These are phyloP conservation scores for Hyaloscypha bicolor DNA, from an alignment of 495 filamentous ascomycete genomes.

Conservation along the genomic window DNA sequence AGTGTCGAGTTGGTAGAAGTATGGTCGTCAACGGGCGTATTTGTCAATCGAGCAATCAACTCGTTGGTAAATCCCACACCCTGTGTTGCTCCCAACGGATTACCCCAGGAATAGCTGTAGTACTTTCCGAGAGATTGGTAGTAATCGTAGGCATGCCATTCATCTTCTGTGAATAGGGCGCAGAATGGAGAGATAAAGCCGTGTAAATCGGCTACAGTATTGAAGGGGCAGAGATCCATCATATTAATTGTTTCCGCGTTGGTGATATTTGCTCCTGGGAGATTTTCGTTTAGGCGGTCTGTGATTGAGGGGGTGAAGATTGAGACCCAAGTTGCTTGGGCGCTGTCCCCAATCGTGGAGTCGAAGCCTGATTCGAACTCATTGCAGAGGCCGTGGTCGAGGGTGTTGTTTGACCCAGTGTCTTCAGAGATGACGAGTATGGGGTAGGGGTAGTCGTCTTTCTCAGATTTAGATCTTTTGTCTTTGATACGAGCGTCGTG, in stretches of 20 bases:
- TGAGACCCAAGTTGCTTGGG: constrained; percentile 54
- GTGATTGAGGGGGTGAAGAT: constrained; percentile 65
- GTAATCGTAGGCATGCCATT: constrained; percentile 80
- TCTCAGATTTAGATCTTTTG: constrained; percentile 27
- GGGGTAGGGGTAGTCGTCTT: constrained; percentile 49
- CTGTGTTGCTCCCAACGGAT: constrained; percentile 75
- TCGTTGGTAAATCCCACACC: constrained; percentile 86
- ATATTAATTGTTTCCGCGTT: constrained; percentile 61
- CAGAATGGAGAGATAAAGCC: constrained; percentile 65
- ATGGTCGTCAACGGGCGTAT: constrained; percentile 63
- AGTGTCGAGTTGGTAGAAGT: constrained; percentile 76
- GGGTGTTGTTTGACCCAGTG: constrained; percentile 69
- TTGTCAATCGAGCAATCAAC: constrained; percentile 76
- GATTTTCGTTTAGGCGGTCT: constrained; percentile 59
- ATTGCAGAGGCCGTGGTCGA: constrained; percentile 70
- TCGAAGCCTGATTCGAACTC: constrained; percentile 52
- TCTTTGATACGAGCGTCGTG: constrained; percentile 57
- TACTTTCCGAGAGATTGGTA: constrained; percentile 75
- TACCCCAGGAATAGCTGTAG: constrained; percentile 77
- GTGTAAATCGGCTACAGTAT: constrained; percentile 60
- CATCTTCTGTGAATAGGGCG: constrained; percentile 62
- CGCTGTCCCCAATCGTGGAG: constrained; percentile 48
- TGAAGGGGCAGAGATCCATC: constrained; percentile 87
- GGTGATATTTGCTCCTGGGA: constrained; percentile 63
- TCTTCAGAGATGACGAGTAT: constrained; percentile 68